phyloP scores from a whole-genome alignment of 352 stramenopile species.

The Globisporangium lucens region DNA sequence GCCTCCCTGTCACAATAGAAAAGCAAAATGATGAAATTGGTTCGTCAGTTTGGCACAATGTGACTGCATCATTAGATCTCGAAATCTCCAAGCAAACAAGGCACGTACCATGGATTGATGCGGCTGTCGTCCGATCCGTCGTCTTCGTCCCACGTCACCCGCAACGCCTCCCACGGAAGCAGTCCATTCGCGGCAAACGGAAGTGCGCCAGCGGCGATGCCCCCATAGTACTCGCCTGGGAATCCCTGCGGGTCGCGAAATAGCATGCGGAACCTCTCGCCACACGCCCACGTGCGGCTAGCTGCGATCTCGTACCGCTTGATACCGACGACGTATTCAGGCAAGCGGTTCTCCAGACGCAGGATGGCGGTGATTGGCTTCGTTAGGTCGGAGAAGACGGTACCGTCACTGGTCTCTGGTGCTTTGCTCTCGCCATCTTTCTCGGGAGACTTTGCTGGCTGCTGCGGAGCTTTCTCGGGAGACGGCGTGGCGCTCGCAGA shows the following conservation, averaged over 20 bases:
- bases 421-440: conserved; percentile 3
- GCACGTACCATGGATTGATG: conserved; percentile 81
- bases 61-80: conserved; percentile 1
- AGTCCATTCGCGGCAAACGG: conserved; percentile 57
- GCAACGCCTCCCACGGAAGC: conserved; percentile 76
- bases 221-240: conserved; percentile 69
- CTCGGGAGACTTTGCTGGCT: not conserved
- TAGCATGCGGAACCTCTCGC: conserved; percentile 76
- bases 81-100: not conserved
- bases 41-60: not conserved
- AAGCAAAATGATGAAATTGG: conserved; percentile 12
- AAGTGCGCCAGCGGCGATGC: conserved; percentile 61
- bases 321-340: conserved; percentile 48
- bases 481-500: conserved; percentile 2
- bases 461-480: conserved; percentile 10
- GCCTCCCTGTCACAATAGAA: conserved; percentile 40
- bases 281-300: conserved; percentile 51
- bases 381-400: conserved; percentile 10
- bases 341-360: conserved; percentile 77
- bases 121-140: conserved; percentile 77
- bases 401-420: conserved; percentile 12
- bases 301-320: conserved; percentile 64
- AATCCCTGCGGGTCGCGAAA: conserved; percentile 70
- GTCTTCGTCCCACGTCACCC: conserved; percentile 84
- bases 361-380: conserved; percentile 56